Percentiles rank a stretch among this genome's conserved stretches.
phyloP scores from a whole-genome alignment of 2,329 filamentous ascomycete species.

The Trichoderma sp. region DNA sequence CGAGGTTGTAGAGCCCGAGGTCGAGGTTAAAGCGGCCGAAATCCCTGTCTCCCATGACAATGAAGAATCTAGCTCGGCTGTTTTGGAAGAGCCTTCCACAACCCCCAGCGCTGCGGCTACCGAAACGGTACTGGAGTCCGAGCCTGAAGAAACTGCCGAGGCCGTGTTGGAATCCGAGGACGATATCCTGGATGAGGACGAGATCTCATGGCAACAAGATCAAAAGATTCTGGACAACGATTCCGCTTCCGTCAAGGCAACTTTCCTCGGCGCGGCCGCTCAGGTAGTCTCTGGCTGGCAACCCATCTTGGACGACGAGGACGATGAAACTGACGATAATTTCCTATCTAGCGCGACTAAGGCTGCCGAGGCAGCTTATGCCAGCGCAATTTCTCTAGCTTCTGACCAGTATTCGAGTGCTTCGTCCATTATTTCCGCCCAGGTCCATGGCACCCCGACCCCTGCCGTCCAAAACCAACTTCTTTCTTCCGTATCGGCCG shows the following conservation, averaged over 20 bases:
- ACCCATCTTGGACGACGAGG: constrained; percentile 52
- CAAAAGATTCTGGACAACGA: constrained; percentile 28
- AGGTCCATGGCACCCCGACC: constrained; percentile 66
- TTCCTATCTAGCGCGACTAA: constrained; percentile 38
- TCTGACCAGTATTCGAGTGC: constrained; percentile 68
- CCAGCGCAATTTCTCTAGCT: constrained; percentile 62
- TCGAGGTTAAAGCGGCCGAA: neutral
- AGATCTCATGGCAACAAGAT: constrained; percentile 24
- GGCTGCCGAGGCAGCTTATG: constrained; percentile 58
- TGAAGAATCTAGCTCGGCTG: neutral
- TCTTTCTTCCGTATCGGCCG: constrained; percentile 64
- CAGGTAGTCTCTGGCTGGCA: constrained; percentile 48
- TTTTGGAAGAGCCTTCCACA: neutral
- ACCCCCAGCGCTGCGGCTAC: neutral
- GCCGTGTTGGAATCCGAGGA: neutral
- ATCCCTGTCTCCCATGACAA: neutral
- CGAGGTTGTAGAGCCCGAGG: neutral
- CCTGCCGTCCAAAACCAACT: constrained; percentile 65
- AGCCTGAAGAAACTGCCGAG: constrained; percentile 22
- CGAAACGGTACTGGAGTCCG: neutral
- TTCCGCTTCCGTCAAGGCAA: constrained; percentile 43
- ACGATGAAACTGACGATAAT: constrained; percentile 41
- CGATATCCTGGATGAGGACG: constrained; percentile 28
- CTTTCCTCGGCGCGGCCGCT: constrained; percentile 51
- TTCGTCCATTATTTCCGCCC: constrained; percentile 63